phyloP scores from a whole-genome alignment of 306 rosid species.

The Trifolium pratense region DNA sequence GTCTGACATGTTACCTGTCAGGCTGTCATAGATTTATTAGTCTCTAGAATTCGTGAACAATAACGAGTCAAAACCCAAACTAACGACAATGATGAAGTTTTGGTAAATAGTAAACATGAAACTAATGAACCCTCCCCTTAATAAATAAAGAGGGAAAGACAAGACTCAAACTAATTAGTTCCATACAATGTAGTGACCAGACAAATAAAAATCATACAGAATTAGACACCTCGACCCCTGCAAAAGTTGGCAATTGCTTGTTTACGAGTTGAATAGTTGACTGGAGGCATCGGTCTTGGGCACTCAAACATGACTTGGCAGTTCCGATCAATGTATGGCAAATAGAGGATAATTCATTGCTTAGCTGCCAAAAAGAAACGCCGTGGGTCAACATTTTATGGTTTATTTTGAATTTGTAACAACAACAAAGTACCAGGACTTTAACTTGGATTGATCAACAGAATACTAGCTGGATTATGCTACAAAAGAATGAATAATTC shows the following conservation, averaged over 20 bases:
- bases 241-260: constrained; percentile 39
- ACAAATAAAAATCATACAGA: constrained; percentile 38
- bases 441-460: constrained; percentile 1
- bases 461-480: constrained; percentile 7
- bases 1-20: no score
- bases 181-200: constrained; percentile 4
- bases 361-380: constrained; percentile 54
- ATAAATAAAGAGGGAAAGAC: background rate
- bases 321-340: constrained; percentile 73
- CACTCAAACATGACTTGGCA: constrained; percentile 69
- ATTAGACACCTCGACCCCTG: constrained; percentile 15
- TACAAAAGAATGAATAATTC: constrained; percentile 14
- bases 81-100: background rate
- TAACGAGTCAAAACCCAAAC: no score
- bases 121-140: background rate
- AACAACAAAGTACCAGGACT: constrained; percentile 9
- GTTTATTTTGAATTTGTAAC: background rate
- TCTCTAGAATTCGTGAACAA: no score
- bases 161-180: background rate
- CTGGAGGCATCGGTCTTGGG: constrained; percentile 58
- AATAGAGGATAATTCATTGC: constrained; percentile 51
- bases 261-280: constrained; percentile 63
- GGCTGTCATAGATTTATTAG: no score
- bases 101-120: background rate
- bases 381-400: background rate